These are phyloP conservation scores for Teratosphaeria destructans DNA, from an alignment of 2,329 filamentous ascomycete genomes.

Conservation along the genomic window DNA sequence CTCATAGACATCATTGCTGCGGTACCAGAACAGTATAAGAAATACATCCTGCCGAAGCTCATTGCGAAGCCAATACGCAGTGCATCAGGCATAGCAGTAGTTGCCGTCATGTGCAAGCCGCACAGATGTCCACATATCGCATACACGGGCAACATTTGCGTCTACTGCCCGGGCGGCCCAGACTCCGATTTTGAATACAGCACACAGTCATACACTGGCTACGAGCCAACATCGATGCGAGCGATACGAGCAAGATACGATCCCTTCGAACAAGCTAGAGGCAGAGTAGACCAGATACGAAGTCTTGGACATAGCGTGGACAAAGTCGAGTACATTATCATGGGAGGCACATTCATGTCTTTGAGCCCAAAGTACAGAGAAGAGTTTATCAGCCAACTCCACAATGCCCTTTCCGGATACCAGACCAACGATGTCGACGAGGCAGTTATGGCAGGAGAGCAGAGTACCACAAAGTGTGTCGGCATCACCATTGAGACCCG, in stretches of 20 bases:
- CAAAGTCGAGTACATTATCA: slow-evolving; percentile 99
- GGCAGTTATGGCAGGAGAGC: slow-evolving; percentile 84
- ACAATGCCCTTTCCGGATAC: slow-evolving; percentile 94
- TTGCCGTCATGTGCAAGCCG: slow-evolving; percentile 99
- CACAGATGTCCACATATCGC: slow-evolving; percentile 96
- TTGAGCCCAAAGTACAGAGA: slow-evolving; percentile 80
- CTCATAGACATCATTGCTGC: slow-evolving; percentile 95
- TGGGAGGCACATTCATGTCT: slow-evolving; percentile 99
- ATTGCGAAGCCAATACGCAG: slow-evolving; percentile 95
- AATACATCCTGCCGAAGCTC: slow-evolving; percentile 91
- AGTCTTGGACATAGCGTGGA: slow-evolving; percentile 92
- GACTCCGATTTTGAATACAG: slow-evolving; percentile 99
- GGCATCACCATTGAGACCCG: slow-evolving; percentile 97
- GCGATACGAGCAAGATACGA: slow-evolving; percentile 95
- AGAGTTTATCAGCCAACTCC: slow-evolving; percentile 86
- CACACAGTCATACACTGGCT: slow-evolving; percentile 96
- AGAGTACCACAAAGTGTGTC: slow-evolving; percentile 96
- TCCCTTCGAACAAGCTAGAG: slow-evolving; percentile 92
- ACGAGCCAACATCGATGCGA: slow-evolving; percentile 97
- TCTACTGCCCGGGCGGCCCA: slow-evolving; percentile 94
- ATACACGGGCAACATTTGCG: slow-evolving; percentile 97
- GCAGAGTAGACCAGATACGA: slow-evolving; percentile 92
- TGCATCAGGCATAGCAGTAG: slow-evolving; percentile 92
- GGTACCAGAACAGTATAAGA: slow-evolving; percentile 99
- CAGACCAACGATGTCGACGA: slow-evolving; percentile 91